Conservation (phyloP, 2,329 filamentous ascomycete species). For the Reticulascus tulasneorum region DNA sequence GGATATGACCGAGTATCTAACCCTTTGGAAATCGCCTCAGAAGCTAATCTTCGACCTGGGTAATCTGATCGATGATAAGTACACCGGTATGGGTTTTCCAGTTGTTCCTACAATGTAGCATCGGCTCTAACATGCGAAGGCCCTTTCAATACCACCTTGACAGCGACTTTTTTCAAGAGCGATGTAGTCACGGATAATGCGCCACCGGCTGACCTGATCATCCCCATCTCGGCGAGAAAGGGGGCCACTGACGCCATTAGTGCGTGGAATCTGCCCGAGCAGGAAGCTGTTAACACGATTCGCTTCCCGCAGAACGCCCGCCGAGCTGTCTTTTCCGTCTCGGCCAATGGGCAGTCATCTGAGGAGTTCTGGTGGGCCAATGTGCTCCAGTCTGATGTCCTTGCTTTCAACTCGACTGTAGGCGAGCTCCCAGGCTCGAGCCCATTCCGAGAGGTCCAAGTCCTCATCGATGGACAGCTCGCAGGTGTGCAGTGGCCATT, state of each 20-base stretch:
- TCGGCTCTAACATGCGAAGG: slow-evolving; percentile 17
- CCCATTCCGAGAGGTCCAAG: slow-evolving; percentile 74
- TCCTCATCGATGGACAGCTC: slow-evolving; percentile 67
- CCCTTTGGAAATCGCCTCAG: slow-evolving; percentile 65
- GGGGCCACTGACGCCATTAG: slow-evolving; percentile 52
- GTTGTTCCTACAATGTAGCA: background rate
- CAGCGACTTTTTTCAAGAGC: slow-evolving; percentile 64
- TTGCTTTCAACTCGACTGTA: slow-evolving; percentile 54
- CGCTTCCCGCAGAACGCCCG: slow-evolving; percentile 62
- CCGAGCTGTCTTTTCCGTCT: slow-evolving; percentile 70
- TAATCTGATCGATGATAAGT: slow-evolving; percentile 69
- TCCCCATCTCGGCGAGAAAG: slow-evolving; percentile 60
- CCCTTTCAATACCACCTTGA: slow-evolving; percentile 68
- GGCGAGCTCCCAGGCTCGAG: slow-evolving; percentile 63
- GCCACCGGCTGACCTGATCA: slow-evolving; percentile 58
- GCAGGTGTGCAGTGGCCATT: slow-evolving; percentile 80
- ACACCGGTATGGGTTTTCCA: slow-evolving; percentile 20
- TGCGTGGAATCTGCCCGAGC: slow-evolving; percentile 62
- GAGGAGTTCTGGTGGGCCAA: slow-evolving; percentile 90
- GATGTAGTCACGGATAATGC: slow-evolving; percentile 34
- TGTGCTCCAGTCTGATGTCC: slow-evolving; percentile 57
- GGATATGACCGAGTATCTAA: slow-evolving; percentile 69
- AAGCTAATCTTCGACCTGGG: slow-evolving; percentile 77
- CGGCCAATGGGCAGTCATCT: slow-evolving; percentile 68
- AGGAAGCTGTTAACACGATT: slow-evolving; percentile 56